phyloP scores from a whole-genome alignment of 108 stramenopile genomes.

The Poteriospumella lacustris region DNA sequence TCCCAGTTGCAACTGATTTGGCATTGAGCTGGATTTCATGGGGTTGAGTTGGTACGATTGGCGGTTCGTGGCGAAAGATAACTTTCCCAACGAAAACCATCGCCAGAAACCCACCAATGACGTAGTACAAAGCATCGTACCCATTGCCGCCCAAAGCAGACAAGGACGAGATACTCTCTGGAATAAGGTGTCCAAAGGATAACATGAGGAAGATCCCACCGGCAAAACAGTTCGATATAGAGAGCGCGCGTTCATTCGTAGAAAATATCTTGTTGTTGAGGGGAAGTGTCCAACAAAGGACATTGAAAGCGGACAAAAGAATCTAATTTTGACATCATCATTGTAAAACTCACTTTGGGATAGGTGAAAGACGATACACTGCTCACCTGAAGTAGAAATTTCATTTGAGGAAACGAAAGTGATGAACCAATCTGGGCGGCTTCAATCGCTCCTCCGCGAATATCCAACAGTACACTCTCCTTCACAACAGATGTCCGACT shows the following conservation, averaged over 20 bases:
- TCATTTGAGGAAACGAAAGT: neutral
- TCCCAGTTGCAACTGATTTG: too few relatives aligned
- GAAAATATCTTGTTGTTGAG: constrained; percentile 68
- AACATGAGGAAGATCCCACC: constrained; percentile 90
- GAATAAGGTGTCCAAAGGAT: constrained; percentile 92
- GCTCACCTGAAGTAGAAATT: neutral
- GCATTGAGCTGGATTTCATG: too few relatives aligned
- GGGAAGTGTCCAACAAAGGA: constrained; percentile 78
- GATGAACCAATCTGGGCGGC: too few relatives aligned
- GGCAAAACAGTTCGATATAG: constrained; percentile 86
- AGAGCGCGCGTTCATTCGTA: constrained; percentile 68
- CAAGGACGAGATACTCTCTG: constrained; percentile 60
- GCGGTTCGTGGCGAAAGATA: constrained; percentile 81
- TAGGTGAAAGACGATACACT: neutral
- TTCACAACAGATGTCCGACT: too few relatives aligned
- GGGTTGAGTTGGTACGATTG: constrained; percentile 43
- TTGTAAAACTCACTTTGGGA: neutral
- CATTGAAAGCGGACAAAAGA: constrained; percentile 72
- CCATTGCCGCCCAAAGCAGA: constrained; percentile 53
- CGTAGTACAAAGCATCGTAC: constrained; percentile 51
- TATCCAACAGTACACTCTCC: too few relatives aligned
- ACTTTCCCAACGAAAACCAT: constrained; percentile 96
- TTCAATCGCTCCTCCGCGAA: too few relatives aligned
- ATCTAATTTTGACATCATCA: neutral
- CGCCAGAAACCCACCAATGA: constrained; percentile 76